Evolutionary conservation across 2,329 filamentous ascomycete genomes (phyloP), one percentile per base, ranked within the genome.

Genomic region (Plenodomus tracheiphilus): DNA sequence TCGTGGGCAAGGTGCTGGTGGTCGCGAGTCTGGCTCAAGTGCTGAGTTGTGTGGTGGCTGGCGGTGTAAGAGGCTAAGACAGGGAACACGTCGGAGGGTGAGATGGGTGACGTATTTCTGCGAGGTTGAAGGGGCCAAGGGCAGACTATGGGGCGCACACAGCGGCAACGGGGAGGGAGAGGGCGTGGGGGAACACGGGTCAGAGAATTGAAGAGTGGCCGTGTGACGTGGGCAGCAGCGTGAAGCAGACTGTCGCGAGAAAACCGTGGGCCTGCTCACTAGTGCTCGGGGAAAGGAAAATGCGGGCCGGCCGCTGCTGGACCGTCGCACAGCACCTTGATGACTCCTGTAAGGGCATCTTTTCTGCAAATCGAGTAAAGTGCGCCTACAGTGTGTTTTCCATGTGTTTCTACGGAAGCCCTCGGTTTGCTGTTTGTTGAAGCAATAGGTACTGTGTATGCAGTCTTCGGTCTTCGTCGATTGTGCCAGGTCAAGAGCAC

Each of bases 111-210:
- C 64, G 65, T 67, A 64, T 57, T 53, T 55, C 54, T 53, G 47
- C 45, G 41, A 41, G 42, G 58, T 58, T 49, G 44, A 21, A 45
- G 44, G 38, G 54, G 54, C 53, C 58, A 58, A 48, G 49, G 51
- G 62, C 61, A 68, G 63, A 66, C 60, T 62, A 47, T 54, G 48
- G 47, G 63, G 59, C 59, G 61, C 65, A 68, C 61, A 58, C 62
- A 65, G 64, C 64, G 61, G 59, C 61, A 58, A 59, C 56, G 56
- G 60, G 59, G 51, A 47, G 51, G 28, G 39, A 53, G 56, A 49
- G 50, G 43, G 37, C 38, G 37, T 19, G 39, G 47, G 51, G 56
- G 53, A 52, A 50, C 48, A 56, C 51, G 56, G 47, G 47, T 40
- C 49, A 50, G 49, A 41, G 53, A 53, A 61, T 61, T 61, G 58